Percentiles rank a stretch among this genome's conserved stretches.
These are phyloP conservation scores for Penicillium soppii DNA, from an alignment of 495 filamentous ascomycete species.

Conservation along the genomic window DNA sequence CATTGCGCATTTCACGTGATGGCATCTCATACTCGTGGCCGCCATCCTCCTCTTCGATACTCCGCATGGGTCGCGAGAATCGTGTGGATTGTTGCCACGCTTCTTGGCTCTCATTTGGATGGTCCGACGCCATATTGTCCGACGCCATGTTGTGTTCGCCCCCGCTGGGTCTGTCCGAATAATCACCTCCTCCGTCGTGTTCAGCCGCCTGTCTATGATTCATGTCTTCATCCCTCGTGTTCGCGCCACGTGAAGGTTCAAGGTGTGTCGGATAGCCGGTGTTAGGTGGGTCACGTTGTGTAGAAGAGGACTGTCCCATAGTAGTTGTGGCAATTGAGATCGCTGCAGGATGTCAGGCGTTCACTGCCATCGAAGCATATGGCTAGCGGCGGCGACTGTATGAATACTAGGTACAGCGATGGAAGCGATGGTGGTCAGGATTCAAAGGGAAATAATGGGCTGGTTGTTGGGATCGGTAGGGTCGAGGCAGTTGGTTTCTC, in stretches of 20 bases:
- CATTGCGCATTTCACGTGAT: constrained; percentile 33
- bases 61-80: constrained; percentile 29
- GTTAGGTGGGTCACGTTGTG: constrained; percentile 39
- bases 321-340: constrained; percentile 23
- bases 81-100: constrained; percentile 25
- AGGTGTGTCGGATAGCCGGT: constrained; percentile 21
- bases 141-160: constrained; percentile 10
- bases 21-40: constrained; percentile 23
- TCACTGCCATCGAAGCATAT: constrained; percentile 32
- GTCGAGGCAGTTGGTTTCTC: neutral
- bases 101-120: constrained; percentile 11
- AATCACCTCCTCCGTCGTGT: constrained; percentile 23
- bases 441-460: neutral
- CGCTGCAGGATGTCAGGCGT: constrained; percentile 22
- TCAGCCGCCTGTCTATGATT: constrained; percentile 34
- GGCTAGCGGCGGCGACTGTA: constrained; percentile 11
- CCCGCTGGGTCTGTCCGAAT: constrained; percentile 22
- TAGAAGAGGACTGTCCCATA: constrained; percentile 53
- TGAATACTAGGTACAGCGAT: neutral
- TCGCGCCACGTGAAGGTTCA: constrained; percentile 22
- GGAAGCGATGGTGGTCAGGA: neutral
- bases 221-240: constrained; percentile 43
- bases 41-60: constrained; percentile 36
- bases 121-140: constrained; percentile 14
- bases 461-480: neutral